Evolutionary conservation across 441 rosid species (phyloP).

Genomic region (Croton setiger): DNA sequence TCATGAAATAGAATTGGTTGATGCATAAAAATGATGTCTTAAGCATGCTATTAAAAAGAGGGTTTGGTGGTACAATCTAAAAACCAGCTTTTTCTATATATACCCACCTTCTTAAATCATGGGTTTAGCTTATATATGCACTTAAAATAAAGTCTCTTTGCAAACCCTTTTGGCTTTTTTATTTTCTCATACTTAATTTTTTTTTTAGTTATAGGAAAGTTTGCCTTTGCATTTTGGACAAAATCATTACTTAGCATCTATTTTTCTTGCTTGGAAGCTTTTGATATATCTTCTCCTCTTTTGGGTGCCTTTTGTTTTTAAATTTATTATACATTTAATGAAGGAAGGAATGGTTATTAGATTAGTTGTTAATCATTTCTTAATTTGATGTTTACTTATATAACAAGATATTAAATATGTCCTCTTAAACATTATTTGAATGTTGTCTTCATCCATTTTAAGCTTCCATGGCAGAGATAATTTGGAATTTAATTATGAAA

Average conservation of each 20-base stretch:
- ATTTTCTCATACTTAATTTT: constrained; percentile 15
- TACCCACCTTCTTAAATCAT: constrained; percentile 23
- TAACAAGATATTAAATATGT: background rate
- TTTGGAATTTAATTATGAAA: background rate
- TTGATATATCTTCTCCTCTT: constrained; percentile 22
- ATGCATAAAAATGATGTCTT: constrained; percentile 22
- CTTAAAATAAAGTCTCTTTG: constrained; percentile 9
- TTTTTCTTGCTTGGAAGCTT: constrained; percentile 38
- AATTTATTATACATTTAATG: constrained; percentile 6
- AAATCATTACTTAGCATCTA: constrained; percentile 42
- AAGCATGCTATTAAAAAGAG: constrained; percentile 27
- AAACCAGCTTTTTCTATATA: background rate
- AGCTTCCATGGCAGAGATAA: no score
- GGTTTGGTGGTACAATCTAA: background rate
- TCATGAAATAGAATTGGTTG: constrained; percentile 18
- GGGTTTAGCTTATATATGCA: constrained; percentile 2
- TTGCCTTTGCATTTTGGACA: constrained; percentile 33
- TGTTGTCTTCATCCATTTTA: no score
- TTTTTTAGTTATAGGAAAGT: constrained; percentile 24
- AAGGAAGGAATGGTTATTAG: constrained; percentile 11
- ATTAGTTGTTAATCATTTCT: no score
- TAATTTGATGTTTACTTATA: no score
- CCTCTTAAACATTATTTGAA: no score
- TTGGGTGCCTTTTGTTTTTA: constrained; percentile 22
- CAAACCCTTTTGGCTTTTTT: constrained; percentile 16